Base-by-base conservation (phyloP, 148 eudicot species). In the Simmondsia chinensis region DNA sequence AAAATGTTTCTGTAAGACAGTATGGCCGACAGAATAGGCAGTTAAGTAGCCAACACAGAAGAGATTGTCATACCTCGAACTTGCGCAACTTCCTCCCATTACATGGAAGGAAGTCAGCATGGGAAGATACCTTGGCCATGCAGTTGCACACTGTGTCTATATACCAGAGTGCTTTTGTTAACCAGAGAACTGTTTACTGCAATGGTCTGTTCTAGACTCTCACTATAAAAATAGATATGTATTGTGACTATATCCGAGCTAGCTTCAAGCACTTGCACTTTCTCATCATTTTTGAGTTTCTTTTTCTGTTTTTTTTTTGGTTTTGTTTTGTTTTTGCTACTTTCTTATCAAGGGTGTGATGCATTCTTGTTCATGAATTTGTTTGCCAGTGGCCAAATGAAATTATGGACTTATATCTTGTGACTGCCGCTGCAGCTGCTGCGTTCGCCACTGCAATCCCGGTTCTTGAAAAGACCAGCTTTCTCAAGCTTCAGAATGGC, bases 401-500 rank as follows among this genome's bases (percentile, higher is more conserved):
- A 17, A 8, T 46, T 26, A 6, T 11, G 10, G 14, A 37, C 41
- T 54, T 13, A 40, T 32, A 26, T 54, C 14, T 36, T 50, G 32
- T 7, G 18, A 16, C 66, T 72, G 76, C 89, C 85, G 99, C 86
- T 59, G 69, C 80, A 47, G 57, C 79, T 46, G 74, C 83, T 52
- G 41, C 83, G 18, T 48, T 63, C 39, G 54, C 80, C 35, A 46
- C 74, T 46, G 63, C 54, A 20, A 48, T 49, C 48, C 77, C 64
- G 46, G 60, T 71, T 30, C 73, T 70, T 26, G 82, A 66, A 35
- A 75, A 73, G 55, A 55, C 51, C 47, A 81, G 83, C 69, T 91
- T 91, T 65, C 88, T 82, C 28, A 91, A 85, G 68, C 94, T 91
- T 70, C 99, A 91, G 62, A 91, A 91, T 79, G 95, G 95, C 75